Evolutionary conservation across 2,329 filamentous ascomycete species (phyloP).

Genomic region (Juglanconis juglandina): DNA sequence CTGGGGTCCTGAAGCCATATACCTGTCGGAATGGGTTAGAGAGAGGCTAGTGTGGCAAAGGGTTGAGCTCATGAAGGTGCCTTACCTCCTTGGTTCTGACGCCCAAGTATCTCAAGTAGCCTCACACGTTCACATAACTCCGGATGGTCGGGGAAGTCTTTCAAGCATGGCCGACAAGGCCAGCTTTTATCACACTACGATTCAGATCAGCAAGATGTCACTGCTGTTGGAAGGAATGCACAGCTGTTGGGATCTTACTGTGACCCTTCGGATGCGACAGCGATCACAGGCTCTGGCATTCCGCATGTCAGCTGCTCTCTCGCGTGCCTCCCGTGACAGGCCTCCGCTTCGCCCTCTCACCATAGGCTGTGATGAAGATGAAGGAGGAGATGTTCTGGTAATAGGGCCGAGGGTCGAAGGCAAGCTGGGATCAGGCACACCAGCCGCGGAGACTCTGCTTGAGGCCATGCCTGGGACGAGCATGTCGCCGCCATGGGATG

Average conservation of each 20-base stretch:
- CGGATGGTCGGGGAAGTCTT: not conserved
- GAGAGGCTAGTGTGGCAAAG: not conserved
- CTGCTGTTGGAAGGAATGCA: not conserved
- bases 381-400: not conserved
- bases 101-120: slow-evolving; percentile 1
- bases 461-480: not conserved
- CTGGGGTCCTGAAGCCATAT: slow-evolving; percentile 2
- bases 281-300: slow-evolving; percentile 10
- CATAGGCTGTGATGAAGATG: not conserved
- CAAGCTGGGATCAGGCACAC: not conserved
- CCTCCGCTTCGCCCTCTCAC: slow-evolving; percentile 5
- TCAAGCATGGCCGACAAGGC: slow-evolving; percentile 10
- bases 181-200: slow-evolving; percentile 7
- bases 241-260: not conserved
- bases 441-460: not conserved
- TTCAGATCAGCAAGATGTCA: not conserved
- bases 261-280: slow-evolving; percentile 10
- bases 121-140: slow-evolving; percentile 9
- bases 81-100: not conserved
- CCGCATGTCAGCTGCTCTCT: slow-evolving; percentile 10
- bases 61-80: not conserved
- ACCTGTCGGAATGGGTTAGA: not conserved
- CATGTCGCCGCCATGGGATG: too few relatives aligned
- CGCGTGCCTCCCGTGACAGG: not conserved
- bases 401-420: not conserved